Base-by-base conservation (phyloP, 306 rosid genomes). In the Fragaria ananassa region DNA sequence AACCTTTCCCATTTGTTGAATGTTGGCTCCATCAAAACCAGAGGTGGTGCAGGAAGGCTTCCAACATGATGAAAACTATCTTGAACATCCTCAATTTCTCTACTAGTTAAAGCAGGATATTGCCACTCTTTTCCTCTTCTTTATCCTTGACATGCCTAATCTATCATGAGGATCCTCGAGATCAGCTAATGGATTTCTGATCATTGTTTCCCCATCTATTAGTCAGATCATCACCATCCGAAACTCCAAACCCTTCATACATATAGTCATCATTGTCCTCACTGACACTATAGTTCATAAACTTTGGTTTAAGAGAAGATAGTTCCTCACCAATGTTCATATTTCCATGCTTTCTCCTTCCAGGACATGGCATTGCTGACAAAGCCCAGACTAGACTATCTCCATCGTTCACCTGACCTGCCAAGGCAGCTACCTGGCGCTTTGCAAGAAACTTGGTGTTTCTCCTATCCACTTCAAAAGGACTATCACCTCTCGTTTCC, bases 41-140 rank as follows among this genome's bases (percentile, higher is more conserved):
- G 78, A 72, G 96, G 90, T 10, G 92, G 92, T 45, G 72, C 83
- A 76, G 89, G 91, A 83, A 83, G 91, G 71, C 87, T 90, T 78
- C 88, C 89, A 60, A 88, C 86, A 62, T 85, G 91, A 68, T 80
- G 76, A 70, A 83, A 82, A 27, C 87, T 88, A 75, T 86, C 45
- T 23, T 45, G 37, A 47, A 34, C 58, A 3, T 61, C 60, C 44
- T 5, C 71, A 25, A 9, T 31, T 44, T 53, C 64, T 35, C 13
- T 51, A 27, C 19, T 70, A 27, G 1, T 27, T 27, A 27, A 25
- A 8, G 18, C 18, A 47, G 74, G 74, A 47, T 69, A 53, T 29
- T 70, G 42, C 25, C 37, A 8, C 39, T 29, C 39, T 46, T 69
- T 69, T 46, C 74, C 42, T 17, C 23, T 70, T 70, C 58, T 27